Percentiles rank a stretch among this genome's conserved stretches.
These are phyloP conservation scores for Phaeomoniella chlamydospora DNA, from an alignment of 2,329 filamentous ascomycete genomes.

Conservation along the genomic window DNA sequence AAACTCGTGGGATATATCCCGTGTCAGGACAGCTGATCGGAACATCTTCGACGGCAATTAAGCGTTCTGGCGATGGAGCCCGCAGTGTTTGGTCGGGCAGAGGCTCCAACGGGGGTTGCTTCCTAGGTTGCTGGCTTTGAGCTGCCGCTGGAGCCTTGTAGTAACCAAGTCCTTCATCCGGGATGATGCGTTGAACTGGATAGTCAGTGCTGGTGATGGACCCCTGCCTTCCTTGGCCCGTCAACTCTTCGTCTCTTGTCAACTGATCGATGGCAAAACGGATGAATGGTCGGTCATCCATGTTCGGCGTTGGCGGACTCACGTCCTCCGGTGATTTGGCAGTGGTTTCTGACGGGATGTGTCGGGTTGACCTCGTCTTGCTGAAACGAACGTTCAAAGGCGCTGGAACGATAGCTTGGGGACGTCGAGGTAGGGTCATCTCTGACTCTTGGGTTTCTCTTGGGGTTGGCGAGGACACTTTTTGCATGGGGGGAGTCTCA, in stretches of 20 bases:
- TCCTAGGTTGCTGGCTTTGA: conserved; percentile 17
- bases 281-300: conserved; percentile 78
- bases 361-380: conserved; percentile 11
- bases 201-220: conserved; percentile 29
- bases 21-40: conserved; percentile 34
- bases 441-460: conserved; percentile 7
- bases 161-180: conserved; percentile 30
- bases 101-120: conserved; percentile 4
- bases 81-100: conserved; percentile 8
- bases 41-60: conserved; percentile 4
- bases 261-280: conserved; percentile 81
- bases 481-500: conserved; percentile 26
- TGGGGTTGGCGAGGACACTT: conserved; percentile 10
- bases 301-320: conserved; percentile 51
- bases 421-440: conserved; percentile 11
- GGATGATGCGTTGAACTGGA: conserved; percentile 34
- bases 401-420: conserved; percentile 7
- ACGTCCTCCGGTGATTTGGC: conserved; percentile 15
- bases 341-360: conserved; percentile 13
- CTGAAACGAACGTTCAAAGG: conserved; percentile 7
- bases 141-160: conserved; percentile 18
- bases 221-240: conserved; percentile 37
- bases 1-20: conserved; percentile 54
- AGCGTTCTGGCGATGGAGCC: conserved; percentile 1
- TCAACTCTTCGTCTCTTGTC: conserved; percentile 55